Evolutionary conservation across 2,329 filamentous ascomycete species (phyloP).

Genomic region (Neophaeococcomyces aloes): DNA sequence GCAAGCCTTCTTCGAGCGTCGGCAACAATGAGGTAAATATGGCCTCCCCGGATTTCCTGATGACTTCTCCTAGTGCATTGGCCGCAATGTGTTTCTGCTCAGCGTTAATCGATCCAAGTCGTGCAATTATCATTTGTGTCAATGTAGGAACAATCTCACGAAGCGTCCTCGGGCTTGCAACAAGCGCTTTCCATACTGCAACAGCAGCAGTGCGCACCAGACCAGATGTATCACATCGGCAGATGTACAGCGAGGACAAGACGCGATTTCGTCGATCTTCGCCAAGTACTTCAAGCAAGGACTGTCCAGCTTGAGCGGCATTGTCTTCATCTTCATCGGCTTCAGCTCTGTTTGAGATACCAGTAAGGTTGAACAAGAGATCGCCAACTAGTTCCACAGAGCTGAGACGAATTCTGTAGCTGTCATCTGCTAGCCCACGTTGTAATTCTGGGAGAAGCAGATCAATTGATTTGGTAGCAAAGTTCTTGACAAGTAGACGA

Average conservation of each 20-base stretch:
- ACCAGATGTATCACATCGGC: conserved; percentile 89
- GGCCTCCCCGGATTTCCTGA: conserved; percentile 90
- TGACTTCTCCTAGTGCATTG: conserved; percentile 91
- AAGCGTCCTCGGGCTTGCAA: conserved; percentile 80
- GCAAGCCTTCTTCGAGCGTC: conserved; percentile 81
- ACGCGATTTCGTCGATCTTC: conserved; percentile 96
- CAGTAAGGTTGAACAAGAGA: conserved; percentile 92
- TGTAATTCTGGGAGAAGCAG: conserved; percentile 88
- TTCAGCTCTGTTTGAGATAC: conserved; percentile 70
- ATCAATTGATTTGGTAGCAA: conserved; percentile 88
- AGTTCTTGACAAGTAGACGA: conserved; percentile 93
- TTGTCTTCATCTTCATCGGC: conserved; percentile 64
- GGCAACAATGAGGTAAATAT: conserved; percentile 80
- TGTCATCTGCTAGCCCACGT: conserved; percentile 92
- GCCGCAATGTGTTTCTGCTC: conserved; percentile 98
- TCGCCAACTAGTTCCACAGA: conserved; percentile 97
- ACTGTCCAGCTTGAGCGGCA: conserved; percentile 77
- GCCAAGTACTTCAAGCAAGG: conserved; percentile 86
- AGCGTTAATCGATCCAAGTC: conserved; percentile 90
- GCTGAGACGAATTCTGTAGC: conserved; percentile 92
- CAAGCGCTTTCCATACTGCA: conserved; percentile 91
- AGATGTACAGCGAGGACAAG: conserved; percentile 92
- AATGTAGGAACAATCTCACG: conserved; percentile 93
- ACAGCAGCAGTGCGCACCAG: conserved; percentile 83
- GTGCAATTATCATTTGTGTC: conserved; percentile 85